Conservation (phyloP, 805 yeast genomes). For the Pichia paraexigua region DNA sequence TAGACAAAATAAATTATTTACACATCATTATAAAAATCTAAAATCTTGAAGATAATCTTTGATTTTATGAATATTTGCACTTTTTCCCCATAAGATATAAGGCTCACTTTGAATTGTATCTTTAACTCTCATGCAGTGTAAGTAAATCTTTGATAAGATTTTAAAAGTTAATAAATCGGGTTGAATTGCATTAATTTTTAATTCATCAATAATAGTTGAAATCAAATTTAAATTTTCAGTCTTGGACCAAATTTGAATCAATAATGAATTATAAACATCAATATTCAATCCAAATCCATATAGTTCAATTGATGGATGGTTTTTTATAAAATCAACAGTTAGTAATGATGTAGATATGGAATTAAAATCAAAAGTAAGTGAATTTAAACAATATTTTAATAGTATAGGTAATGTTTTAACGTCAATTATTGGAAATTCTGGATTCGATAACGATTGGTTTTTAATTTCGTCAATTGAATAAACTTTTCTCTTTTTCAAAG, state of each 20-base stretch:
- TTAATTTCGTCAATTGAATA: slow-evolving; percentile 8
- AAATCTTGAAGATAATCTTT: slow-evolving; percentile 15
- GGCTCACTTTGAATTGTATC: slow-evolving; percentile 18
- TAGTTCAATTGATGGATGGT: slow-evolving; percentile 22
- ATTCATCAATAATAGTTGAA: slow-evolving; percentile 21
- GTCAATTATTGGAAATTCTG: slow-evolving; percentile 19
- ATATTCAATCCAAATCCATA: slow-evolving; percentile 26
- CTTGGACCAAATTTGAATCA: slow-evolving; percentile 23
- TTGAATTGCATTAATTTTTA: slow-evolving; percentile 24
- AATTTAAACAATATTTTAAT: slow-evolving; percentile 21
- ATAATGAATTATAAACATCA: slow-evolving; percentile 24
- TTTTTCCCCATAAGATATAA: slow-evolving; percentile 24
- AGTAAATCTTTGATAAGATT: slow-evolving; percentile 20
- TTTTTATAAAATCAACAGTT: slow-evolving; percentile 20
- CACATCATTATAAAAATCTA: slow-evolving; percentile 6
- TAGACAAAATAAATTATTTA: background rate
- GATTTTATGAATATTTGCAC: slow-evolving; percentile 20
- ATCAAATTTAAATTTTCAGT: slow-evolving; percentile 22
- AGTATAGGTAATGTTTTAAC: slow-evolving; percentile 22
- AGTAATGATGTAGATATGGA: slow-evolving; percentile 20
- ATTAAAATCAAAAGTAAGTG: slow-evolving; percentile 26
- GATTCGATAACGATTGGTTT: slow-evolving; percentile 8
- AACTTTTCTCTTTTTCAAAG: background rate
- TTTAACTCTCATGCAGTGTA: slow-evolving; percentile 24
- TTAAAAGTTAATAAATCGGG: slow-evolving; percentile 25